These are phyloP conservation scores for Psilocybe cyanescens DNA, from an alignment of 768 basidiomycete species.

Conservation along the genomic window DNA sequence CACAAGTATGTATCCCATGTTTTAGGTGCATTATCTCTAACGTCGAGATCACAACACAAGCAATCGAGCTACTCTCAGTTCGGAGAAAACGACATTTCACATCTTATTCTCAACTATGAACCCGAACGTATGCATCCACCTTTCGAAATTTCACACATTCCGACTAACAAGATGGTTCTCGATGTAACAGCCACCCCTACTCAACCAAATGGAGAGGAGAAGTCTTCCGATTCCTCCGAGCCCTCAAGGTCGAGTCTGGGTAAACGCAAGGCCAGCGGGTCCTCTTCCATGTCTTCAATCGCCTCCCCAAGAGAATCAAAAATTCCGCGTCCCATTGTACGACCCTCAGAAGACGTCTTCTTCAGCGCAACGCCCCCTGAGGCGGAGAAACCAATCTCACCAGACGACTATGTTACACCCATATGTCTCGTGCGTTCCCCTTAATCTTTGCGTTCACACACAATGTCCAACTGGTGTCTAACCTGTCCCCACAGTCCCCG, in stretches of 20 bases:
- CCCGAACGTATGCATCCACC: neutral
- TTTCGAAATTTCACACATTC: neutral
- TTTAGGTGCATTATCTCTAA: neutral
- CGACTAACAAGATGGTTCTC: neutral
- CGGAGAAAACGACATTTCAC: constrained; percentile 27
- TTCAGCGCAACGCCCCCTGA: neutral
- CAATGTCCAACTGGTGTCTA: neutral
- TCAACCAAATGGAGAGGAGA: constrained; percentile 5
- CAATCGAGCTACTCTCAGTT: constrained; percentile 28
- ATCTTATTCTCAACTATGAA: constrained; percentile 17
- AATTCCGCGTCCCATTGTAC: constrained; percentile 22
- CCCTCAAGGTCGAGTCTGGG: constrained; percentile 26
- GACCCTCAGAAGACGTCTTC: constrained; percentile 12
- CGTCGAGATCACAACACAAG: constrained; percentile 6
- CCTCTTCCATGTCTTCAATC: constrained; percentile 23
- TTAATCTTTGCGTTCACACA: neutral
- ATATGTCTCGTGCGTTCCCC: constrained; percentile 18
- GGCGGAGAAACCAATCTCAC: neutral
- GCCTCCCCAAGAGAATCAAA: constrained; percentile 22
- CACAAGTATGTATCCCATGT: constrained; percentile 10
- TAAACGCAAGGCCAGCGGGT: constrained; percentile 30
- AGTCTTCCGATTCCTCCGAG: constrained; percentile 22
- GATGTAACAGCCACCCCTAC: neutral
- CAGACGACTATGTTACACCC: constrained; percentile 15
- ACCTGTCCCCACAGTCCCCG: constrained; percentile 24